Percentiles rank a stretch among this genome's conserved stretches.
Evolutionary conservation across 2,329 filamentous ascomycete species (phyloP).

Genomic region (Ciborinia camelliae): DNA sequence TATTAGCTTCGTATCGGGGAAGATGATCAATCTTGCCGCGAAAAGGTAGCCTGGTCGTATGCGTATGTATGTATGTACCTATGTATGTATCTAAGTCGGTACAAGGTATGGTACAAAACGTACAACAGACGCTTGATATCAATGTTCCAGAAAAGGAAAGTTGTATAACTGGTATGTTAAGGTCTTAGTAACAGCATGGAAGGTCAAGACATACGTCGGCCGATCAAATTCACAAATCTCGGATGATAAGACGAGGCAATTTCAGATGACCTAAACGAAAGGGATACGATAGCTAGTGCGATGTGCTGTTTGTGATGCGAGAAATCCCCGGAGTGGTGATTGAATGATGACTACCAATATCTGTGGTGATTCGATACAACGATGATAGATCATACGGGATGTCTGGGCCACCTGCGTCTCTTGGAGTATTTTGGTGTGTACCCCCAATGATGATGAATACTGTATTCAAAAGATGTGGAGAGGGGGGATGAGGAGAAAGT

Average conservation of each 20-base stretch:
- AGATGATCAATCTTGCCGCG: conserved; percentile 2
- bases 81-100: not conserved
- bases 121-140: not conserved
- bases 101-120: not conserved
- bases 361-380: not conserved
- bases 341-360: conserved; percentile 1
- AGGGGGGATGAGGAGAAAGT: not conserved
- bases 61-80: not conserved
- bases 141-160: not conserved
- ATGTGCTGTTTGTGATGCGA: not conserved
- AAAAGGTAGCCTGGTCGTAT: not conserved
- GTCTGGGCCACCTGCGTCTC: not conserved
- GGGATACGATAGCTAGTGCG: not conserved
- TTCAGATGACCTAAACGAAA: not conserved
- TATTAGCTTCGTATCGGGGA: not conserved
- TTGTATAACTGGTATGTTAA: not conserved
- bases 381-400: conserved; percentile 1
- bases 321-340: not conserved
- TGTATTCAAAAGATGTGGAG: not conserved
- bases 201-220: conserved; percentile 2
- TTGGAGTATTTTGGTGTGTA: not conserved
- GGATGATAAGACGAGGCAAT: not conserved
- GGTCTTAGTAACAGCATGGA: not conserved
- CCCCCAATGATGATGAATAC: not conserved
- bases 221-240: conserved; percentile 9